Base-by-base conservation (phyloP, 495 filamentous ascomycete species). In the Penicillium lividum region DNA sequence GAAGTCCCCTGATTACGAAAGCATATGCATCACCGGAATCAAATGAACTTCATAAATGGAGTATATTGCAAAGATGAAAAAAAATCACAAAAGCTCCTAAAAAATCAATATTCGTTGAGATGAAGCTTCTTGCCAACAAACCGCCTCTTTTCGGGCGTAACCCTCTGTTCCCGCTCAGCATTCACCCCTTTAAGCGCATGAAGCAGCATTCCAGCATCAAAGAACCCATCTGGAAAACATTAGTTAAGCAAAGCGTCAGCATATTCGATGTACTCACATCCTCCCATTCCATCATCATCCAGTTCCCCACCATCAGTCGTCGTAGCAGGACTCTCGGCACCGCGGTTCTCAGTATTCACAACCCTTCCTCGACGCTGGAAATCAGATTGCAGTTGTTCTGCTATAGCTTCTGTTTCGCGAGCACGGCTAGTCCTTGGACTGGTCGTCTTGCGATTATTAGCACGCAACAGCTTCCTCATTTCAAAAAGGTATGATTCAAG, bases 121-220 rank as follows among this genome's bases (percentile, higher is more conserved):
- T 87, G 79, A 62, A 94, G 67, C 66, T 89, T 92, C 81, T 91
- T 92, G 30, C 90, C 90, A 18, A 94, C 83, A 56, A 90, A 86
- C 64, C 86, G 76, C 67, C 86, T 80, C 51, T 79, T 70, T 45
- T 61, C 74, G 7, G 74, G 73, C 53, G 76, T 77, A 30, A 78
- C 75, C 6, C 72, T 69, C 31, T 71, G 68, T 43, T 86, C 78
- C 36, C 78, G 75, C 29, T 82, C 78, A 46, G 80, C 77, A 58
- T 73, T 78, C 27, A 82, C 70, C 6, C 78, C 87, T 69, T 92
- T 93, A 29, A 96, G 83, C 9, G 91, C 92, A 70, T 93, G 89
- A 7, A 93, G 80, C 7, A 97, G 82, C 90, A 96, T 93, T 33
- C 92, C 92, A 3, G 92, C 91, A 74, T 97, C 92, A 74, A 97